These are phyloP conservation scores for Phylloporus scabripes DNA, from an alignment of 768 basidiomycete species.

Conservation along the genomic window DNA sequence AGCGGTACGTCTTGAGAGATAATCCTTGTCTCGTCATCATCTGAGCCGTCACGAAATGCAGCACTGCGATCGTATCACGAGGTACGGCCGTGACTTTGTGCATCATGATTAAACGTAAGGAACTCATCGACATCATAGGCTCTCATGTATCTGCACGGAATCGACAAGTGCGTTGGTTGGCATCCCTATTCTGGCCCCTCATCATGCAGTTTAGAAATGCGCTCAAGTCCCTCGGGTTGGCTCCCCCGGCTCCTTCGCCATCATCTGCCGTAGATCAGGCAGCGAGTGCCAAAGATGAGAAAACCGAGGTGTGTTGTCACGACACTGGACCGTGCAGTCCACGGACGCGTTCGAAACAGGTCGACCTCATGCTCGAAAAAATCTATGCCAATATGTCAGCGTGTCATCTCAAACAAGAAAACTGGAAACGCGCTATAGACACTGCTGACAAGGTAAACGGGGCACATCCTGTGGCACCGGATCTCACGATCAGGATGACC, in stretches of 20 bases:
- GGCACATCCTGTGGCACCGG: not conserved
- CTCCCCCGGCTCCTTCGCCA: not conserved
- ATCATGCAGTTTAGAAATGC: constrained; percentile 40
- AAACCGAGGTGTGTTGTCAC: constrained; percentile 51
- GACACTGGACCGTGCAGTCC: not conserved
- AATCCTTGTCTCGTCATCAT: not conserved
- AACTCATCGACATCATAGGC: constrained; percentile 38
- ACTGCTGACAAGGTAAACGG: constrained; percentile 68
- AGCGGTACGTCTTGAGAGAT: constrained; percentile 40
- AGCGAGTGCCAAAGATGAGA: constrained; percentile 42
- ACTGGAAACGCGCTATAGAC: constrained; percentile 74
- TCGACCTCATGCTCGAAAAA: constrained; percentile 72
- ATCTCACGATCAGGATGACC: not conserved
- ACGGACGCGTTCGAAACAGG: constrained; percentile 34
- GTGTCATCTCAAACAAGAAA: constrained; percentile 73
- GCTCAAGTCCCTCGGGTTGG: constrained; percentile 46
- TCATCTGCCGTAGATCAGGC: constrained; percentile 26
- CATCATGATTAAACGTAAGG: not conserved
- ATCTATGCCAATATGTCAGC: constrained; percentile 84
- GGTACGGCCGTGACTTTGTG: constrained; percentile 34
- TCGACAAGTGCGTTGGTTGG: constrained; percentile 60
- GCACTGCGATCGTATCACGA: constrained; percentile 70
- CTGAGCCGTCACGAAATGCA: constrained; percentile 25
- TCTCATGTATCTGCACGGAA: constrained; percentile 64
- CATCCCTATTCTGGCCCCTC: not conserved